Percentiles rank a stretch among this genome's conserved stretches.
Evolutionary conservation across 768 basidiomycete species (phyloP).

Genomic region (Kwoniella sp.): DNA sequence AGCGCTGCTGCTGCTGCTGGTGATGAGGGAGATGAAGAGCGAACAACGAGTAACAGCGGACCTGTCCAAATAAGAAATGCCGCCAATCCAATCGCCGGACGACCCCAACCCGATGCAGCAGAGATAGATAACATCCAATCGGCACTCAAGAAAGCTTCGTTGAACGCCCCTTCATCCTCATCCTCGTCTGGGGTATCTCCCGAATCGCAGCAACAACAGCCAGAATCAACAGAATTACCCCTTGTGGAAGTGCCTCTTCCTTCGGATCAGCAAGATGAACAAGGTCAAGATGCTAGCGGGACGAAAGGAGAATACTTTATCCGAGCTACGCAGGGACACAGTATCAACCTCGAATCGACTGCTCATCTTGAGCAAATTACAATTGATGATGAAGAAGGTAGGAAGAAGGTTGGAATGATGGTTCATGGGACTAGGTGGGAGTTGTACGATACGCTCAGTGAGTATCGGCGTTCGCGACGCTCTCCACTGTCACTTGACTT

Average conservation of each 20-base stretch:
- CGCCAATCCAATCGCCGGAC: not conserved
- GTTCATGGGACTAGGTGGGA: slow-evolving; percentile 53
- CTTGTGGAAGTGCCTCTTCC: slow-evolving; percentile 27
- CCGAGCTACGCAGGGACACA: slow-evolving; percentile 54
- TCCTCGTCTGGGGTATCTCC: no score
- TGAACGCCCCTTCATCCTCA: no score
- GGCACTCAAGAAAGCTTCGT: not conserved
- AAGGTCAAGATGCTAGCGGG: not conserved
- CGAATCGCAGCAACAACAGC: not conserved
- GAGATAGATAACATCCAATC: slow-evolving; percentile 12
- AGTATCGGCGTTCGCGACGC: slow-evolving; percentile 22
- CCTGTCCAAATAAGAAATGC: not conserved
- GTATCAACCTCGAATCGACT: slow-evolving; percentile 45
- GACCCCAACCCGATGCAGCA: slow-evolving; percentile 56
- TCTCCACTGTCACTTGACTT: no score
- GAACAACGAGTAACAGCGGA: not conserved
- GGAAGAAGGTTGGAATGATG: slow-evolving; percentile 62
- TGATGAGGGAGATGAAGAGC: not conserved
- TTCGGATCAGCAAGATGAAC: not conserved
- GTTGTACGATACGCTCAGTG: slow-evolving; percentile 50
- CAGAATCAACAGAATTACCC: slow-evolving; percentile 30
- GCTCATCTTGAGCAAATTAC: slow-evolving; percentile 42
- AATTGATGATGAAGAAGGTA: slow-evolving; percentile 60
- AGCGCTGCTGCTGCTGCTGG: not conserved
- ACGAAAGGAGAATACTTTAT: slow-evolving; percentile 47